These are phyloP conservation scores for Umbellularia californica DNA, from an alignment of 164 flowering plant species.

Conservation along the genomic window DNA sequence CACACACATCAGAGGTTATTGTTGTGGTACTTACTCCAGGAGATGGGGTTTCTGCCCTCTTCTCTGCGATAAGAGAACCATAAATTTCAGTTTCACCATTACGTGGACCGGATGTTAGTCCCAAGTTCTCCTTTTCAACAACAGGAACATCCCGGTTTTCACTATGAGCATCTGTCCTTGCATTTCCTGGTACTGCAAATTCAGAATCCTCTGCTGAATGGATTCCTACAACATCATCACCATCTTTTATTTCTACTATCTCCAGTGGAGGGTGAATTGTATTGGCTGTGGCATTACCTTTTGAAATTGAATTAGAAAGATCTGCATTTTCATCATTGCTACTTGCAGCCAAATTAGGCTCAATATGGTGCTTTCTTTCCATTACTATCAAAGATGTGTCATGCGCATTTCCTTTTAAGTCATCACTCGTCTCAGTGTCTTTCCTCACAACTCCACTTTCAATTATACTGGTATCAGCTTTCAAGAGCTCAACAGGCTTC, in stretches of 20 bases:
- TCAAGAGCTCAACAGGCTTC: not conserved
- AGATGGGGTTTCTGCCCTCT: constrained; percentile 16
- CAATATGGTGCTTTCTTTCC: constrained; percentile 14
- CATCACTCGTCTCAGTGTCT: constrained; percentile 17
- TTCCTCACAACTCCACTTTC: constrained; percentile 4
- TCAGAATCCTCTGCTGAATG: constrained; percentile 4
- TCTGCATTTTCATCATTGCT: constrained; percentile 8
- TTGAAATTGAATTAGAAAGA: constrained; percentile 12
- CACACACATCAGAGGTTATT: constrained; percentile 6
- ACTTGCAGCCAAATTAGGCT: constrained; percentile 14
- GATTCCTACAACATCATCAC: constrained; percentile 7
- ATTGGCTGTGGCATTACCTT: constrained; percentile 23
- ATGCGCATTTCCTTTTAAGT: constrained; percentile 8
- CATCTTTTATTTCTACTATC: constrained; percentile 14
- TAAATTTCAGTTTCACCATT: constrained; percentile 16
- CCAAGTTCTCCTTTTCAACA: constrained; percentile 16
- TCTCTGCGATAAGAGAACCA: constrained; percentile 16
- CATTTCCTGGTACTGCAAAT: not conserved
- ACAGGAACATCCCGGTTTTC: constrained; percentile 11
- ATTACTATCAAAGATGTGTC: constrained; percentile 14
- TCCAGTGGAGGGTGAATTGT: constrained; percentile 12
- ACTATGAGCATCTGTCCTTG: constrained; percentile 1
- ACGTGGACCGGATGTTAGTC: constrained; percentile 11
- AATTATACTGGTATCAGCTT: not conserved
- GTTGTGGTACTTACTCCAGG: constrained; percentile 1